Evolutionary conservation across 2,329 filamentous ascomycete genomes (phyloP).

Genomic region (Penicillium palitans): DNA sequence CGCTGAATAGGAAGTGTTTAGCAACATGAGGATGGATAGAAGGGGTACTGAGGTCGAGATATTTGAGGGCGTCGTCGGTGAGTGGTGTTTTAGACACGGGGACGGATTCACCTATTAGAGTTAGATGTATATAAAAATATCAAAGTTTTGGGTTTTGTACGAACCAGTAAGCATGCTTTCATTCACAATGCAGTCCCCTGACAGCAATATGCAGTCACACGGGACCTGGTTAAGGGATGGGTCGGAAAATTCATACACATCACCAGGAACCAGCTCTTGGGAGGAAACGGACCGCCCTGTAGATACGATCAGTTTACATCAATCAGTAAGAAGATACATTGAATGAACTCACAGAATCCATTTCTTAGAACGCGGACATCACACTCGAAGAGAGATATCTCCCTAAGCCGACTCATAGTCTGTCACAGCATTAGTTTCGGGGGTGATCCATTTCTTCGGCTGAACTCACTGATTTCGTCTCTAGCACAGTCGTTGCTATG

Average conservation of each 20-base stretch:
- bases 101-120: conserved; percentile 74
- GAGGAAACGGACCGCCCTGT: conserved; percentile 83
- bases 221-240: conserved; percentile 85
- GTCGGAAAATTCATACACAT: conserved; percentile 96
- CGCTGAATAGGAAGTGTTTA: conserved; percentile 88
- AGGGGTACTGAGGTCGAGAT: conserved; percentile 75
- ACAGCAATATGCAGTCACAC: conserved; percentile 85
- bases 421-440: conserved; percentile 35
- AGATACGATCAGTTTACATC: conserved; percentile 9
- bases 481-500: conserved; percentile 83
- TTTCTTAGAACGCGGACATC: conserved; percentile 90
- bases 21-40: conserved; percentile 81
- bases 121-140: conserved; percentile 19
- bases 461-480: conserved; percentile 72
- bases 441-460: conserved; percentile 7
- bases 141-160: conserved; percentile 6
- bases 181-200: conserved; percentile 96
- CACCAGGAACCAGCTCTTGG: conserved; percentile 85
- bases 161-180: conserved; percentile 92
- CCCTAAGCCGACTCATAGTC: conserved; percentile 86
- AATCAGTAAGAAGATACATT: background rate
- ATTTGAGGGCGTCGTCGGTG: conserved; percentile 73
- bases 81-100: conserved; percentile 91
- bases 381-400: conserved; percentile 93
- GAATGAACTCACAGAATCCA: conserved; percentile 72